Base-by-base conservation (phyloP, 768 basidiomycete species). In the Psilocybe cubensis region DNA sequence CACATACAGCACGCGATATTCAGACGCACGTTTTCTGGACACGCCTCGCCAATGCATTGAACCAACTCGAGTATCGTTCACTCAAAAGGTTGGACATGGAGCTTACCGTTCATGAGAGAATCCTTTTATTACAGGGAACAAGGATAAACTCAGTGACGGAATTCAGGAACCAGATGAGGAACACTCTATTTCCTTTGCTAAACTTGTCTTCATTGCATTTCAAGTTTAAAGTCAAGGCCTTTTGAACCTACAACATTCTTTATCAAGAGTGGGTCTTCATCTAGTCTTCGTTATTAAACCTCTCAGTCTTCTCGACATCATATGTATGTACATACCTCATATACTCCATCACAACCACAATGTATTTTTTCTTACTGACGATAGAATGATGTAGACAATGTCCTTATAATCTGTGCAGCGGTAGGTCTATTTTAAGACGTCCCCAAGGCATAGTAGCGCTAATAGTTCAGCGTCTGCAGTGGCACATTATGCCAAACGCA, bases 131-230 rank as follows among this genome's bases (percentile, higher is more conserved):
- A 44, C 46, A 61, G 31, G 61, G 61, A 24, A 54, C 18, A 29
- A 53, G 55, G 25, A 33, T 48, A 20, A 63, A 59, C 18, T 61
- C 61, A 9, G 49, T 65, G 20, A 27, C 45, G 25, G 52, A 54
- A 23, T 61, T 63, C 25, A 50, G 48, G 44, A 55, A 57, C 28
- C 54, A 59, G 47, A 61, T 65, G 55, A 56, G 46, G 25, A 18
- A 27, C n/a, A 27, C 59, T 3, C 33, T 61, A 31, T 41, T 42
- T 14, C 9, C 27, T 20, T n/a, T 65, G 17, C 20, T 54, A 12
- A 62, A 62, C 49, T 46, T 63, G 25, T 35, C 64, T n/a, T 51
- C 59, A 9, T 60, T 65, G 14, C 57, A 65, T 52, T 59, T 61
- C 40, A 63, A 47, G 18, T 55, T 60, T 28, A 65, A 63, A 29